phyloP scores from a whole-genome alignment of 1,284 basidiomycete species.

The Erythrobasidium hasegawianum region DNA sequence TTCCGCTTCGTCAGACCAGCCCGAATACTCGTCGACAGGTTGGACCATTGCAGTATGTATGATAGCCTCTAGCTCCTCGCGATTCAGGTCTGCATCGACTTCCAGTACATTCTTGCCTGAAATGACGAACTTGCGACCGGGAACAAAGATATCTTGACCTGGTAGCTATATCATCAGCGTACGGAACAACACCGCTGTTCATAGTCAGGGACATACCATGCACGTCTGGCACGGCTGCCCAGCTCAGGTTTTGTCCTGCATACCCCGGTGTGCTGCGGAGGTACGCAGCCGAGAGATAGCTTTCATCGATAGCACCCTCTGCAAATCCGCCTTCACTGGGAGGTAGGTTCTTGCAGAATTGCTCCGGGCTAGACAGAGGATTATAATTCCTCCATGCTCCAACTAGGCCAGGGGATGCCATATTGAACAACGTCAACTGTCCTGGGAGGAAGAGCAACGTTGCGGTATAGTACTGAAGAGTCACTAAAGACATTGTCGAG shows the following conservation, averaged over 20 bases:
- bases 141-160: slow-evolving; percentile 32
- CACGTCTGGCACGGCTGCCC: slow-evolving; percentile 28
- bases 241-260: slow-evolving; percentile 25
- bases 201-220: no score
- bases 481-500: slow-evolving; percentile 15
- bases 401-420: slow-evolving; percentile 20
- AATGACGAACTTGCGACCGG: slow-evolving; percentile 28
- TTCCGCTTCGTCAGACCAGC: slow-evolving; percentile 22
- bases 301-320: slow-evolving; percentile 28
- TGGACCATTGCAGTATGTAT: slow-evolving; percentile 10
- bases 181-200: no score
- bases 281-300: slow-evolving; percentile 20
- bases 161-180: not conserved
- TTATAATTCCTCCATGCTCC: slow-evolving; percentile 24
- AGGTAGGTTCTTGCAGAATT: slow-evolving; percentile 16
- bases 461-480: slow-evolving; percentile 11
- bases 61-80: slow-evolving; percentile 26
- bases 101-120: slow-evolving; percentile 28
- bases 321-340: slow-evolving; percentile 18
- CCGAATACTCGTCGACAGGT: slow-evolving; percentile 22
- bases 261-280: slow-evolving; percentile 16
- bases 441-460: slow-evolving; percentile 18
- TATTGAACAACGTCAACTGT: slow-evolving; percentile 29
- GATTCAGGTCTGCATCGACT: slow-evolving; percentile 17
- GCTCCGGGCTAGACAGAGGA: slow-evolving; percentile 1